Base-by-base conservation (phyloP, 2,329 filamentous ascomycete genomes). In the Incumbomyces lentus region DNA sequence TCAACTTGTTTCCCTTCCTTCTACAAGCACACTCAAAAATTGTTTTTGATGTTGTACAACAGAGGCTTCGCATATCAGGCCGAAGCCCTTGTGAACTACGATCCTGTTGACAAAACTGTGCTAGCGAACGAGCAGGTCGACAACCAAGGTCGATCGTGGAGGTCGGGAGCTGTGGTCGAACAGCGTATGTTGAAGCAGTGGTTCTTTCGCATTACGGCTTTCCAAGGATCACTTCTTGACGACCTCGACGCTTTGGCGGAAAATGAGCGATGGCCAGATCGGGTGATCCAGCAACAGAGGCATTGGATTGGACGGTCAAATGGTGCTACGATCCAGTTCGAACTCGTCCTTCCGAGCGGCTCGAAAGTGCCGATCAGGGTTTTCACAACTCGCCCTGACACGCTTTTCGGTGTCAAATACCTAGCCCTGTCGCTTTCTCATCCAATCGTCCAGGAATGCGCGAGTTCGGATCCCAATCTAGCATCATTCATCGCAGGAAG, bases 121-220 rank as follows among this genome's bases (percentile, higher is more conserved):
- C 71, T 95, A 49, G 88, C 88, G 10, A 95, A 95, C 61, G 88
- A 95, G 64, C 88, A 95, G 66, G 50, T 94, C n/a, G 86, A 93
- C 61, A 75, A 83, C 41, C 82, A 86, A 59, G 88, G 88, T 29
- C 78, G 72, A 56, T 94, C 87, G 1, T 95, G 88, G 88, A 78
- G 86, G 7, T 82, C 83, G 0, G 82, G 75, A 52, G 94, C 87
- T 62, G 93, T 96, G 0, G 90, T 94, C 2, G 87, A 95, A 61
- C 84, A 90, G 6, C 95, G 83, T 47, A 95, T 74, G 0, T 86
- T 95, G 63, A 86, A 84, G 65, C 88, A 95, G 64, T 95, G 88
- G 88, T 94, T 93, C 62, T 78, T 94, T 53, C 81, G 80, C 52
- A 93, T 92, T 58, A 90, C 86, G 2, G 76, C 78, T 40, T 92